Evolutionary conservation across 768 basidiomycete species (phyloP).

Genomic region (Leccinum ochraceum): DNA sequence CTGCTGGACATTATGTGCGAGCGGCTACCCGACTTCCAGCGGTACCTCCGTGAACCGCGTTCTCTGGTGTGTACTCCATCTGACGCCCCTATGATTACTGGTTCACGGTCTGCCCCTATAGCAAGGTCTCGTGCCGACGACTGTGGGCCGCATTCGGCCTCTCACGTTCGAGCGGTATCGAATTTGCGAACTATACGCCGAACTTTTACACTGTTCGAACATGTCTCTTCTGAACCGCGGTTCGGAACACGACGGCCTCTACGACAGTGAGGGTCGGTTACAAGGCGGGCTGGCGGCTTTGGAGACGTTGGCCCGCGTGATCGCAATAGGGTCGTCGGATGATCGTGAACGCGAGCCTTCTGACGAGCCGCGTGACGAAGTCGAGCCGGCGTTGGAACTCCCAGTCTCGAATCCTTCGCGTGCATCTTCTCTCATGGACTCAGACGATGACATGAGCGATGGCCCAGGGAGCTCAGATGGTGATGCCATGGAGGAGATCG

Average conservation of each 20-base stretch:
- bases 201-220: slow-evolving; percentile 96
- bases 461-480: slow-evolving; percentile 77
- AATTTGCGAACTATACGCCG: slow-evolving; percentile 95
- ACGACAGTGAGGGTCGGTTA: slow-evolving; percentile 80
- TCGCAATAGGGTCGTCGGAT: slow-evolving; percentile 61
- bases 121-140: slow-evolving; percentile 70
- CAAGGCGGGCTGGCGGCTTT: slow-evolving; percentile 84
- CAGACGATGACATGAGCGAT: slow-evolving; percentile 77
- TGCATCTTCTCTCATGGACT: slow-evolving; percentile 57
- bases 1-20: slow-evolving; percentile 75
- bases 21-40: slow-evolving; percentile 66
- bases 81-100: slow-evolving; percentile 8
- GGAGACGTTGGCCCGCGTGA: slow-evolving; percentile 85
- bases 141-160: slow-evolving; percentile 71
- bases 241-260: slow-evolving; percentile 64
- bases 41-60: slow-evolving; percentile 68
- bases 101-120: slow-evolving; percentile 31
- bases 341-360: slow-evolving; percentile 55
- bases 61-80: slow-evolving; percentile 59
- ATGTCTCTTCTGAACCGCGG: slow-evolving; percentile 94
- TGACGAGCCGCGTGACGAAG: slow-evolving; percentile 57
- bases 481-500: slow-evolving; percentile 81
- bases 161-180: slow-evolving; percentile 95
- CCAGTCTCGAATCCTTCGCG: slow-evolving; percentile 59
- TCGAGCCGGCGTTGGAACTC: slow-evolving; percentile 65